phyloP scores from a whole-genome alignment of 2,329 filamentous ascomycete species.

The Pseudogymnoascus sp. region DNA sequence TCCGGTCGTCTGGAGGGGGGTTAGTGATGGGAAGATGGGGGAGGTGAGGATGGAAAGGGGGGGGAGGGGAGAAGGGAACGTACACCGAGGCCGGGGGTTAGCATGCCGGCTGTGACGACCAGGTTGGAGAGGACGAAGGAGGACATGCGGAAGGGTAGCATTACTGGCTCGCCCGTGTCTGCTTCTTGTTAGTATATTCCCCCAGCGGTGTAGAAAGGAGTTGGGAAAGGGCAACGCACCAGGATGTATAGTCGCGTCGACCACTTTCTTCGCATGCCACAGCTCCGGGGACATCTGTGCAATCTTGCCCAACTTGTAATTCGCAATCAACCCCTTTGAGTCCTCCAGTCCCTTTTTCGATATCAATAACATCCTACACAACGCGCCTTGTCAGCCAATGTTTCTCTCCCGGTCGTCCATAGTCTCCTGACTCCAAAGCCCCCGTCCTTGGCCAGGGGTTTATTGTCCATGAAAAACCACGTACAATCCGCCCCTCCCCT shows the following conservation, averaged over 20 bases:
- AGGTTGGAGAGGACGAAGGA: constrained; percentile 89
- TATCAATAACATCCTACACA: constrained; percentile 70
- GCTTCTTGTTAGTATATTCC: constrained; percentile 13
- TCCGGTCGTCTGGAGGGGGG: constrained; percentile 53
- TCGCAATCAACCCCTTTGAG: constrained; percentile 71
- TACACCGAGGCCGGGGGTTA: constrained; percentile 76
- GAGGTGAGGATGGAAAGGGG: not conserved
- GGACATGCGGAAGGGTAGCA: constrained; percentile 96
- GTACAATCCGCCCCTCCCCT: constrained; percentile 11
- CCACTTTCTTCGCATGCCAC: constrained; percentile 93
- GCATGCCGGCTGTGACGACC: constrained; percentile 92
- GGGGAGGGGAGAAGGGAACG: constrained; percentile 17
- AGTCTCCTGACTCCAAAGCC: not conserved
- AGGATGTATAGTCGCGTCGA: constrained; percentile 92
- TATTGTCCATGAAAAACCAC: constrained; percentile 19
- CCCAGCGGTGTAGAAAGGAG: not conserved
- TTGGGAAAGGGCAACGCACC: constrained; percentile 44
- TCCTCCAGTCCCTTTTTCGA: constrained; percentile 69
- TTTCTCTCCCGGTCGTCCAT: not conserved
- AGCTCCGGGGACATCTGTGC: constrained; percentile 78
- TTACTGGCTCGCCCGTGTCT: constrained; percentile 89
- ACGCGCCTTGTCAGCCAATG: not conserved
- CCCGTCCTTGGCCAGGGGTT: constrained; percentile 8
- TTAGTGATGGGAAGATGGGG: not conserved
- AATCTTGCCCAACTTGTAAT: constrained; percentile 79